Evolutionary conservation across 2,329 filamentous ascomycete genomes (phyloP), one percentile per base, ranked within the genome.

Genomic region (Amauroascus niger): DNA sequence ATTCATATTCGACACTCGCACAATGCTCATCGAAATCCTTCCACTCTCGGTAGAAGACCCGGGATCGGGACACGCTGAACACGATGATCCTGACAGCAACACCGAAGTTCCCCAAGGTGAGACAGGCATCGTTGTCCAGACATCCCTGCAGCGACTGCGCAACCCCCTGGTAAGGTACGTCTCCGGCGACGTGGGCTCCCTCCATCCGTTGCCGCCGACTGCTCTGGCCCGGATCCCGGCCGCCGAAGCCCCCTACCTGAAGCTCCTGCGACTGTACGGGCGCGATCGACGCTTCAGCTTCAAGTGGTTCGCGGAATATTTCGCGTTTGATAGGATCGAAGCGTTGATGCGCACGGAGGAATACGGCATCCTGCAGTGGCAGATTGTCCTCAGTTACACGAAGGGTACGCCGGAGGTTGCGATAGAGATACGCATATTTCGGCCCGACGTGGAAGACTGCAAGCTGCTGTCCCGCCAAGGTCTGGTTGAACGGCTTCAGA

Each of bases 111-210:
- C 64, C 0, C 61, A 68, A 0, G 71, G 69, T 0, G 60, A 72
- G 35, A 56, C 58, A 0, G 73, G 73, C 0, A 56, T 71, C 1
- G 61, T 76, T 14, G 68, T 70, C 1, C 70, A 74, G 40, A 76
- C 73, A 0, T 73, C 69, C 0, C 63, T 76, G 0, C 64, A 68
- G 20, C 67, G 71, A 0, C 57, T 74, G 1, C 67, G 71, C 0
- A 71, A 76, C 9, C 74, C 74, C 0, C 59, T 76, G 0, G 62
- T 76, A 0, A 69, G 74, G 26, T 76, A 75, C 49, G 54, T 72
- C 2, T 71, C 68, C 0, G 72, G 73, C 0, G 74, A 76, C 26
- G 20, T 75, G 0, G 71, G 68, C 0, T 74, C 71, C 0, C 37
- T 76, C 0, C 71, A 72, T 30, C 43, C 63, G 1, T 54, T 74